A percentile compares a stretch with the other conserved stretches of the same genome.
Conservation (phyloP, 345 rosid genomes). For the Eutrema japonicum region DNA sequence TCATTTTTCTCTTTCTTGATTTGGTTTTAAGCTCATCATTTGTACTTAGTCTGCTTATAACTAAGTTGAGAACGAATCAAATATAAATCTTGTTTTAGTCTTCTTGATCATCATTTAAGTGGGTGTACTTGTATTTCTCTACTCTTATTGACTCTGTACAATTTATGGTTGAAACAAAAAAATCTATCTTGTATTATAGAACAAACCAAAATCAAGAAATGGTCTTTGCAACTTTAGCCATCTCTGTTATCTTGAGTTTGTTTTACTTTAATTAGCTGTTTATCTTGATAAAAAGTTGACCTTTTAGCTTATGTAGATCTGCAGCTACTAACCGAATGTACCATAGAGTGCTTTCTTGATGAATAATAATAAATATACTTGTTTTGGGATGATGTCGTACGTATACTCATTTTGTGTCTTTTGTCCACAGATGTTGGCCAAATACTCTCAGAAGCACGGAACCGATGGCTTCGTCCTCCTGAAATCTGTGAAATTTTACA, state of each 20-base stretch:
- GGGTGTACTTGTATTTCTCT: constrained; percentile 1
- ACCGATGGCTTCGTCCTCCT: constrained; percentile 93
- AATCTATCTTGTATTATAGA: not conserved
- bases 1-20: constrained; percentile 7
- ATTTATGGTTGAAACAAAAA: not conserved
- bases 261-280: constrained; percentile 14
- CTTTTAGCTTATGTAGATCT: not conserved
- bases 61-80: constrained; percentile 15
- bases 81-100: constrained; percentile 29
- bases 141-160: not conserved
- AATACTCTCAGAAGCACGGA: constrained; percentile 78
- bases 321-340: constrained; percentile 6
- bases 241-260: constrained; percentile 10
- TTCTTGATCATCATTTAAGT: constrained; percentile 29
- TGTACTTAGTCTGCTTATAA: constrained; percentile 8
- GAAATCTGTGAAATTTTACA: constrained; percentile 91
- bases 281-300: constrained; percentile 13
- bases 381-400: not conserved
- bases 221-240: not conserved
- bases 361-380: not conserved
- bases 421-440: constrained; percentile 70
- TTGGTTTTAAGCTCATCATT: constrained; percentile 23
- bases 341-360: constrained; percentile 6
- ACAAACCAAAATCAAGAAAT: constrained; percentile 7
- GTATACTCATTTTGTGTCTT: constrained; percentile 3